phyloP scores from a whole-genome alignment of 2,329 filamentous ascomycete species.

The Hypomyces rosellus region DNA sequence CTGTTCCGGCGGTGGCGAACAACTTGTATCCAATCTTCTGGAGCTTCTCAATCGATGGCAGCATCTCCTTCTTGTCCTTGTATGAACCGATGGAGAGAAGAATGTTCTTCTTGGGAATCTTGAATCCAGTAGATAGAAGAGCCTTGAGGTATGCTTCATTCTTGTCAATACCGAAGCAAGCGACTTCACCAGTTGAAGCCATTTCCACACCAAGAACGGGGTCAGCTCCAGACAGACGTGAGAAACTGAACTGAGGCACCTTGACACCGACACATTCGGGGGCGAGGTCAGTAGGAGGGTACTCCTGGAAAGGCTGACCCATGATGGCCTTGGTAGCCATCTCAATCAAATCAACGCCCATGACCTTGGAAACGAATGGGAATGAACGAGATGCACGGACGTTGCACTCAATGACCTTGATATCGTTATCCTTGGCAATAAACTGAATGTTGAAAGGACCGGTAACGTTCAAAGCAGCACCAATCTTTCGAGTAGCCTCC shows the following conservation, averaged over 20 bases:
- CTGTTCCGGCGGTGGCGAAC: conserved; percentile 92
- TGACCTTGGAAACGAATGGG: conserved; percentile 97
- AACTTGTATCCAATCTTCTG: conserved; percentile 90
- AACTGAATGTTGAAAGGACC: conserved; percentile 99
- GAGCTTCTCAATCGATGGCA: conserved; percentile 84
- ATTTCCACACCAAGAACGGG: conserved; percentile 97
- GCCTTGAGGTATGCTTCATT: conserved; percentile 98
- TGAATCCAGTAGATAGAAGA: conserved; percentile 91
- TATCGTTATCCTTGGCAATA: conserved; percentile 98
- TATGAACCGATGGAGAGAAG: conserved; percentile 92
- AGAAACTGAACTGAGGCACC: conserved; percentile 98
- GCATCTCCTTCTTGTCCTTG: conserved; percentile 97
- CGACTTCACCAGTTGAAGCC: conserved; percentile 97
- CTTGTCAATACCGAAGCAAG: conserved; percentile 91
- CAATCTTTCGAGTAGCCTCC: conserved; percentile 93
- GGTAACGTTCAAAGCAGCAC: conserved; percentile 86
- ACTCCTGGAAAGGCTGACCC: conserved; percentile 72
- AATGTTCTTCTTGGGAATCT: conserved; percentile 91
- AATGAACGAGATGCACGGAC: conserved; percentile 93
- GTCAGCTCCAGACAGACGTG: conserved; percentile 88
- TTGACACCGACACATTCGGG: conserved; percentile 90
- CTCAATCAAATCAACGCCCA: conserved; percentile 95
- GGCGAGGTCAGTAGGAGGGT: conserved; percentile 70
- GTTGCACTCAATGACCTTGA: conserved; percentile 99
- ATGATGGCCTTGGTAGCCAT: conserved; percentile 98